Evolutionary conservation across 192 early-diverging fungal species (phyloP).

Genomic region (Linnemannia elongata): DNA sequence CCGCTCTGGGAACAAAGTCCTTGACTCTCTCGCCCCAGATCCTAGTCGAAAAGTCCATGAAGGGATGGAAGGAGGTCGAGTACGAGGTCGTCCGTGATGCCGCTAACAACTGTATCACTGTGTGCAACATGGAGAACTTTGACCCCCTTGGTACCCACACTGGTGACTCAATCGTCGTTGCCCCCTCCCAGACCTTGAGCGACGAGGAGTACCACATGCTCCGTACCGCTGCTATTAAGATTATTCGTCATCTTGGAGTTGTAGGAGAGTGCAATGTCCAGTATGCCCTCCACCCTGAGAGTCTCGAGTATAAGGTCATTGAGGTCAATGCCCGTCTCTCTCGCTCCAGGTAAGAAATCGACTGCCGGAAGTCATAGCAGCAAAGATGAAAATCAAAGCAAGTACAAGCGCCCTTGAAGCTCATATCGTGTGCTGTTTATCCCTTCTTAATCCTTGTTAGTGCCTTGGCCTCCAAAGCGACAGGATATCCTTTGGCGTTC

Average conservation of each 20-base stretch:
- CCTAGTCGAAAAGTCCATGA: constrained; percentile 95
- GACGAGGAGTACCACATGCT: constrained; percentile 98
- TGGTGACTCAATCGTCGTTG: constrained; percentile 99
- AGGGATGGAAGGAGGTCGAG: constrained; percentile 99
- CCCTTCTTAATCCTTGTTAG: constrained; percentile 27
- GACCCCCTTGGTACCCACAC: constrained; percentile 98
- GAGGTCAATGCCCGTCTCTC: constrained; percentile 98
- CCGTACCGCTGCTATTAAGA: constrained; percentile 94
- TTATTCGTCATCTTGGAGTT: constrained; percentile 96
- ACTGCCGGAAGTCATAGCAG: not conserved
- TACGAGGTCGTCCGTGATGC: constrained; percentile 99
- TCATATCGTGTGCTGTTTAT: not conserved
- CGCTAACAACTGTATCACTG: constrained; percentile 98
- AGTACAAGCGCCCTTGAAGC: not conserved
- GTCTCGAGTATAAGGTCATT: constrained; percentile 92
- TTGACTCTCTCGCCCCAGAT: constrained; percentile 92
- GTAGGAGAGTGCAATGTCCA: constrained; percentile 99
- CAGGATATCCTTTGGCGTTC: constrained; percentile 97
- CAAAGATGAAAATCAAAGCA: not conserved
- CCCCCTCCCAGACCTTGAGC: constrained; percentile 95
- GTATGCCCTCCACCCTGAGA: constrained; percentile 93
- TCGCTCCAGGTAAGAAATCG: constrained; percentile 65
- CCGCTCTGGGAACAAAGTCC: constrained; percentile 85
- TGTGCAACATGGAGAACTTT: constrained; percentile 99
- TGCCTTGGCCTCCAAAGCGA: constrained; percentile 97